Conservation (phyloP, 2,329 filamentous ascomycete species). For the Dendrostoma leiphaemia region DNA sequence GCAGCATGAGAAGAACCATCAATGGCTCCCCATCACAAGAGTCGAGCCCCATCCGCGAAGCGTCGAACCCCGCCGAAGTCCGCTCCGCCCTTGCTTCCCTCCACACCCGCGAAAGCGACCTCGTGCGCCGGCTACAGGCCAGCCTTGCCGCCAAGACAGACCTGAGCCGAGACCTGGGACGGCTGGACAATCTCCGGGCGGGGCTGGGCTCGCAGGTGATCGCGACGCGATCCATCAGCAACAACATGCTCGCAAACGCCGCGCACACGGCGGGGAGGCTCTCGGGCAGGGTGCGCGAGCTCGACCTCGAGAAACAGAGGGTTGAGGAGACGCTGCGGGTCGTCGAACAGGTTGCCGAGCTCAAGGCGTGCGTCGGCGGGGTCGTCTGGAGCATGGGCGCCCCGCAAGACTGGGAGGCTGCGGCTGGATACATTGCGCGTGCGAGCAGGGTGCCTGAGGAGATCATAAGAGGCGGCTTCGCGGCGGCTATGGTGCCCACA, state of each 20-base stretch:
- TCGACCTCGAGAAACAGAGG: conserved; percentile 87
- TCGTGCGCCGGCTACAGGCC: conserved; percentile 72
- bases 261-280: conserved; percentile 83
- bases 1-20: conserved; percentile 15
- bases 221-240: conserved; percentile 77
- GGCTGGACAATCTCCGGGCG: conserved; percentile 85
- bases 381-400: conserved; percentile 96
- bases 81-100: conserved; percentile 73
- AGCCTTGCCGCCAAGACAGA: conserved; percentile 82
- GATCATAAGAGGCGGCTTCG: conserved; percentile 82
- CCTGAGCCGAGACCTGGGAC: conserved; percentile 79
- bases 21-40: conserved; percentile 23
- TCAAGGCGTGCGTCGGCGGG: conserved; percentile 93
- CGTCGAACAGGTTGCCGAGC: conserved; percentile 93
- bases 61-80: conserved; percentile 75
- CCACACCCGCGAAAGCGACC: conserved; percentile 69
- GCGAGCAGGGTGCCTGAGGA: conserved; percentile 77
- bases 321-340: conserved; percentile 89
- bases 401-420: conserved; percentile 97
- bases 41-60: conserved; percentile 57
- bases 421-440: conserved; percentile 82
- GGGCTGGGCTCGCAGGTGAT: conserved; percentile 85
- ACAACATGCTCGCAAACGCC: conserved; percentile 85
- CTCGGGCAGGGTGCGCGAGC: conserved; percentile 78
- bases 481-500: conserved; percentile 88